These are phyloP conservation scores for Biscogniauxia sp. DNA, from an alignment of 2,329 filamentous ascomycete species.

Conservation along the genomic window DNA sequence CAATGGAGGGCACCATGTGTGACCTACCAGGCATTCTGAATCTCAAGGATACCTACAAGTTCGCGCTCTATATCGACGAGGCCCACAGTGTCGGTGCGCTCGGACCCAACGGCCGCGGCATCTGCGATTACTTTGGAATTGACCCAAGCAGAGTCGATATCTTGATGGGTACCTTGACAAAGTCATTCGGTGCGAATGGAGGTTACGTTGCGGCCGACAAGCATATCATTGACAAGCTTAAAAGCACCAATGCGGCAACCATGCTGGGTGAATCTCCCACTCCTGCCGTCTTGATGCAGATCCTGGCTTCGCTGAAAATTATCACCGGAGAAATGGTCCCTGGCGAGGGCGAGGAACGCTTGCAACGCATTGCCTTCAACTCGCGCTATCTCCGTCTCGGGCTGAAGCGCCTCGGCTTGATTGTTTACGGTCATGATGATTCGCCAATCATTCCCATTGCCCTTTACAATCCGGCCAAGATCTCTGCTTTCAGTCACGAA, in stretches of 20 bases:
- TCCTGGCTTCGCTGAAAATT: slow-evolving; percentile 79
- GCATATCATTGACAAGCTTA: slow-evolving; percentile 87
- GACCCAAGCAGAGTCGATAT: slow-evolving; percentile 87
- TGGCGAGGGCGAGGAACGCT: slow-evolving; percentile 90
- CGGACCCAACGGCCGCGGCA: slow-evolving; percentile 82
- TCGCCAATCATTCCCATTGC: slow-evolving; percentile 94
- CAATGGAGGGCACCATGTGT: slow-evolving; percentile 99
- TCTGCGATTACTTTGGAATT: slow-evolving; percentile 96
- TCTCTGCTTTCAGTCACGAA: slow-evolving; percentile 96
- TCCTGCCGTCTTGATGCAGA: slow-evolving; percentile 87
- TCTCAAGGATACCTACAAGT: slow-evolving; percentile 96
- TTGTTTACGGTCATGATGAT: slow-evolving; percentile 96
- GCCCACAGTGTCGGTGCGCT: slow-evolving; percentile 94
- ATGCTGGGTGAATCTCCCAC: slow-evolving; percentile 84
- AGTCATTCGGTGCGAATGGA: slow-evolving; percentile 97
- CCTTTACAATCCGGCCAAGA: slow-evolving; percentile 98
- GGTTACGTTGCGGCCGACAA: slow-evolving; percentile 92
- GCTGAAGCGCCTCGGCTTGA: slow-evolving; percentile 93
- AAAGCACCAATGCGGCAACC: slow-evolving; percentile 79
- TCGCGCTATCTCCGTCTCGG: slow-evolving; percentile 96
- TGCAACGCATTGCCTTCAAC: slow-evolving; percentile 97
- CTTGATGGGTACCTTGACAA: slow-evolving; percentile 96
- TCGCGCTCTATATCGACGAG: slow-evolving; percentile 92
- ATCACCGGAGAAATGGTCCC: slow-evolving; percentile 86
- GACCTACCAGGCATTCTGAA: slow-evolving; percentile 87